phyloP scores from a whole-genome alignment of 257 asterid species.

The Prunella vulgaris region DNA sequence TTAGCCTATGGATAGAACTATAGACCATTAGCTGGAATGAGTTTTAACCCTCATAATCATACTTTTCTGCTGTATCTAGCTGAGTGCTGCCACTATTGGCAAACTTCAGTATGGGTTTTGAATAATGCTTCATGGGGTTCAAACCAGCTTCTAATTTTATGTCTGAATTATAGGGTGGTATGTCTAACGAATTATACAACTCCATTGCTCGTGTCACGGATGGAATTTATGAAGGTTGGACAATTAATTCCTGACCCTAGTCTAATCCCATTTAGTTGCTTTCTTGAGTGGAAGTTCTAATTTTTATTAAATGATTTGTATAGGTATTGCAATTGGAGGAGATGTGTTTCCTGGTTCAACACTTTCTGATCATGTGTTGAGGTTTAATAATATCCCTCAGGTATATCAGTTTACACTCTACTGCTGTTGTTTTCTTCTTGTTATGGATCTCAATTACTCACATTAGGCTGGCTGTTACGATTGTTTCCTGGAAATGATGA shows the following conservation, averaged over 20 bases:
- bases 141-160: conserved; percentile 16
- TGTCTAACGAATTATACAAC: conserved; percentile 95
- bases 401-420: conserved; percentile 30
- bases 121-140: conserved; percentile 13
- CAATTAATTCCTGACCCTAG: conserved; percentile 6
- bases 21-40: conserved; percentile 1
- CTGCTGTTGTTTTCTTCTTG: conserved; percentile 1
- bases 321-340: conserved; percentile 99
- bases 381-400: conserved; percentile 98
- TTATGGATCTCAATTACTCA: conserved; percentile 5
- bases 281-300: conserved; percentile 10
- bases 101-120: neutral
- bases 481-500: neutral
- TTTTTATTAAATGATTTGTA: conserved; percentile 14
- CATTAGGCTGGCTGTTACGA: neutral
- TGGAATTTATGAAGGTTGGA: conserved; percentile 94
- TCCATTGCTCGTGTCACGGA: conserved; percentile 95
- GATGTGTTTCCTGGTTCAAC: conserved; percentile 99
- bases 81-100: neutral
- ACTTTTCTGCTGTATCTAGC: conserved; percentile 10
- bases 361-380: conserved; percentile 96
- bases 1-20: conserved; percentile 9
- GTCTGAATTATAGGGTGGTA: conserved; percentile 77
- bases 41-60: neutral
- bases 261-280: neutral